Conservation (phyloP, 768 basidiomycete species). For the Amanita brunnescens region DNA sequence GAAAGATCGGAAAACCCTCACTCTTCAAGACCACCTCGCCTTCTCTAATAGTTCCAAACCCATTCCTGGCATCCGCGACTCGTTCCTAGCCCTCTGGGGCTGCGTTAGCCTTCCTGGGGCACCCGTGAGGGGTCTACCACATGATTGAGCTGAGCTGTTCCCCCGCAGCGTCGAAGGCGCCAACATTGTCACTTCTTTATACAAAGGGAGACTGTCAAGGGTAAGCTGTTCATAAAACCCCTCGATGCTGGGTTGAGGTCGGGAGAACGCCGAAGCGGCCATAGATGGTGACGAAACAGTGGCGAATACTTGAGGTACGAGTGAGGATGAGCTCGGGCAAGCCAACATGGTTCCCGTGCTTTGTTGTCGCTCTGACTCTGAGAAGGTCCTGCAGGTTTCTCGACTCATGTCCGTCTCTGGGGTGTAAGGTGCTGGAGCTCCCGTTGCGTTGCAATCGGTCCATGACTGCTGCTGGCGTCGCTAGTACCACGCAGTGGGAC, state of each 20-base stretch:
- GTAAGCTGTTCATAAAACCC: constrained; percentile 88
- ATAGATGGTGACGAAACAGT: neutral
- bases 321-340: neutral
- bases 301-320: neutral
- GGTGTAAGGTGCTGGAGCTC: neutral
- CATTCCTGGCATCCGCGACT: neutral
- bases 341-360: constrained; percentile 8
- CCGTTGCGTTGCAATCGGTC: constrained; percentile 9
- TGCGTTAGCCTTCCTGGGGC: constrained; percentile 27
- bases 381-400: constrained; percentile 45
- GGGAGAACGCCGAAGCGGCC: constrained; percentile 8
- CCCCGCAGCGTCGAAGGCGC: neutral
- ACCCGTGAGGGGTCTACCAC: constrained; percentile 17
- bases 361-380: constrained; percentile 62
- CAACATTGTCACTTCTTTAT: constrained; percentile 53
- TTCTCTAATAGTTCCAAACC: neutral
- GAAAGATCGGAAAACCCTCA: too few species aligned
- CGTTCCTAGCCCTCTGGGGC: constrained; percentile 1
- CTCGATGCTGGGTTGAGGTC: constrained; percentile 77
- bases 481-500: constrained; percentile 2
- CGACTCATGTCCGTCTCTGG: constrained; percentile 26
- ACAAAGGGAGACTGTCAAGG: constrained; percentile 73
- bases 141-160: neutral
- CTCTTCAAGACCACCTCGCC: constrained; percentile 17
- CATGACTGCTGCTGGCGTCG: neutral